Evolutionary conservation across 2,329 filamentous ascomycete genomes (phyloP).

Genomic region (Didymella keratinophila): DNA sequence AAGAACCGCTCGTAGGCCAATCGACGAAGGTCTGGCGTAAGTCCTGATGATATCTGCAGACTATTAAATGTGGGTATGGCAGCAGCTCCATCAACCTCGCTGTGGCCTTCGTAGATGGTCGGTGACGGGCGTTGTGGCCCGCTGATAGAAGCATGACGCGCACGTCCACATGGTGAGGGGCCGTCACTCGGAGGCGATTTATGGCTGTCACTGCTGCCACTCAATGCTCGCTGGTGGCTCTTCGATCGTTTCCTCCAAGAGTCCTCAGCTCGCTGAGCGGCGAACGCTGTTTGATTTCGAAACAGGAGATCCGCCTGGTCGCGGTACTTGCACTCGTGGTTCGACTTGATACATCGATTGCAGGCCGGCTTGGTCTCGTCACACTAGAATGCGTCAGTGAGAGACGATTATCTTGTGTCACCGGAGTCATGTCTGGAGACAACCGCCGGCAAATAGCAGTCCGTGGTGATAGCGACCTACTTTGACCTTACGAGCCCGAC

Average conservation of each 20-base stretch:
- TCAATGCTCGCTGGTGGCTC: conserved; percentile 30
- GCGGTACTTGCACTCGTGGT: conserved; percentile 44
- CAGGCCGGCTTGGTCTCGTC: conserved; percentile 45
- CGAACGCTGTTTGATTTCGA: conserved; percentile 44
- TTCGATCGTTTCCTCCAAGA: conserved; percentile 47
- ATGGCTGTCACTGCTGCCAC: conserved; percentile 22
- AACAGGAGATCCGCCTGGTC: conserved; percentile 45
- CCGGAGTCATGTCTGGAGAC: not conserved
- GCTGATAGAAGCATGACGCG: conserved; percentile 17
- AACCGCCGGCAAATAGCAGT: not conserved
- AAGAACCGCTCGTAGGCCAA: conserved; percentile 43
- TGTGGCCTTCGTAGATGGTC: not conserved
- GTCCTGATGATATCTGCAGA: conserved; percentile 23
- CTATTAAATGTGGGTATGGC: conserved; percentile 18
- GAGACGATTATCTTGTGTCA: not conserved
- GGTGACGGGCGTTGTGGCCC: not conserved
- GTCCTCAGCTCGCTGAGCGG: conserved; percentile 46
- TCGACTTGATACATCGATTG: conserved; percentile 39
- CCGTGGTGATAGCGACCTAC: conserved; percentile 25
- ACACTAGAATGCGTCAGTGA: conserved; percentile 30
- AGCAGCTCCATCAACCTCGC: not conserved
- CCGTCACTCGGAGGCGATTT: conserved; percentile 25
- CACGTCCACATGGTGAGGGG: conserved; percentile 19
- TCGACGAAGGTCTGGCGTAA: conserved; percentile 31
- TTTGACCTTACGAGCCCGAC: conserved; percentile 47